A percentile compares a stretch with the other conserved stretches of the same genome.
These are phyloP conservation scores for Yamadazyma atmosphaerica DNA, from an alignment of 1,139 yeast genomes.

Conservation along the genomic window DNA sequence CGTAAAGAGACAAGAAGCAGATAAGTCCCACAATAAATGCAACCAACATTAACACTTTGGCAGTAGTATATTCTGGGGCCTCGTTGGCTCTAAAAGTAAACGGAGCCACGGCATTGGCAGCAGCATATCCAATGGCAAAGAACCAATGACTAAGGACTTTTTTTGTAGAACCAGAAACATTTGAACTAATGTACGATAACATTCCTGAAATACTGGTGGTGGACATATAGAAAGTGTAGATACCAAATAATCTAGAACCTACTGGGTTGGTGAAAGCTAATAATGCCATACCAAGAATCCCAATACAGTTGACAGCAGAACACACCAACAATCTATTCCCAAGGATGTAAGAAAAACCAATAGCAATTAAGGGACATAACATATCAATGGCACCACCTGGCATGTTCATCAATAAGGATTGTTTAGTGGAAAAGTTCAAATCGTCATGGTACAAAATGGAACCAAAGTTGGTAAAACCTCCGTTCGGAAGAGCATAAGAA, in stretches of 20 bases:
- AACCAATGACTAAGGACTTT: conserved; percentile 5
- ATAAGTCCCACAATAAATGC: conserved; percentile 11
- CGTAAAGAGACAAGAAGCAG: conserved; percentile 5
- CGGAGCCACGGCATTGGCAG: conserved; percentile 72
- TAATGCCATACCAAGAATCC: conserved; percentile 41
- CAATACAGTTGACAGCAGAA: conserved; percentile 16
- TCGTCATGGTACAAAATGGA: conserved; percentile 34
- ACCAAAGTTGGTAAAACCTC: conserved; percentile 33
- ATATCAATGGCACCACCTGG: conserved; percentile 38
- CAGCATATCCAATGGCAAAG: conserved; percentile 56
- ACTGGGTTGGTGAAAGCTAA: conserved; percentile 44
- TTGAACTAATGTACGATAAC: conserved; percentile 11
- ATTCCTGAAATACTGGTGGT: conserved; percentile 7
- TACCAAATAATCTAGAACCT: conserved; percentile 8
- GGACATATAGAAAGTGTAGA: conserved; percentile 9
- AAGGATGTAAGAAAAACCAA: conserved; percentile 33
- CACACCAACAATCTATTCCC: conserved; percentile 35
- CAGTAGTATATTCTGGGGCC: conserved; percentile 53
- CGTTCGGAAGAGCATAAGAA: conserved; percentile 30
- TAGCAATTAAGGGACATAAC: conserved; percentile 35
- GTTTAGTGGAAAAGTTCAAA: conserved; percentile 35
- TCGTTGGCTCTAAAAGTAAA: conserved; percentile 57
- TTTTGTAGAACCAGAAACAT: conserved; percentile 20
- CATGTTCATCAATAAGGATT: conserved; percentile 33
- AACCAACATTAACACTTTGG: conserved; percentile 29